Percentiles rank a stretch among this genome's conserved stretches.
Evolutionary conservation across 2,329 filamentous ascomycete genomes (phyloP).

Genomic region (Hypoxylon sp.): DNA sequence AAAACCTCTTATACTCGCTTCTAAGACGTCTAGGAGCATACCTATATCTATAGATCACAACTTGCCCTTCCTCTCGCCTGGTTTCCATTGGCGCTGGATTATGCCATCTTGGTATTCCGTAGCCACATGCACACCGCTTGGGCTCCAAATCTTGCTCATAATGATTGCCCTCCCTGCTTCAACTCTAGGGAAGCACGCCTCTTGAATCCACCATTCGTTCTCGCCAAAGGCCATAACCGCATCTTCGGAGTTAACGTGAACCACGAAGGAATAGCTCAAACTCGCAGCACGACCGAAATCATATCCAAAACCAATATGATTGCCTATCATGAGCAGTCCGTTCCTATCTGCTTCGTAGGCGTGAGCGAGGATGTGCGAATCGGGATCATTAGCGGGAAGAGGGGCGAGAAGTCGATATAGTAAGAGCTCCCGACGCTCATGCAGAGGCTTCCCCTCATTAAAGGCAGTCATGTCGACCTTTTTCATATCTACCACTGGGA

Average conservation of each 20-base stretch:
- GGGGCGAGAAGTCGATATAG: conserved; percentile 65
- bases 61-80: conserved; percentile 45
- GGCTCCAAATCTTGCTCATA: conserved; percentile 68
- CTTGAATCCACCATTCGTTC: conserved; percentile 69
- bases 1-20: not conserved
- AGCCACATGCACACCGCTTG: conserved; percentile 66
- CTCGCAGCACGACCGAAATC: conserved; percentile 61
- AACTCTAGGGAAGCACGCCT: conserved; percentile 64
- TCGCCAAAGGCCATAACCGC: conserved; percentile 61
- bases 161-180: conserved; percentile 64
- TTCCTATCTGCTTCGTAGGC: conserved; percentile 69
- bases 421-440: conserved; percentile 65
- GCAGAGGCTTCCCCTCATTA: conserved; percentile 60
- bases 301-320: conserved; percentile 64
- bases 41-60: conserved; percentile 39
- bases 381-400: conserved; percentile 58
- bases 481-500: conserved; percentile 67
- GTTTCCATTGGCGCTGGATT: conserved; percentile 52
- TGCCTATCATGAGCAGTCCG: conserved; percentile 65
- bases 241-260: conserved; percentile 65
- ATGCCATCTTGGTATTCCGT: conserved; percentile 70
- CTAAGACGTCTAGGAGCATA: no score
- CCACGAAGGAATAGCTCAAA: conserved; percentile 66
- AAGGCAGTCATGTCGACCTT: conserved; percentile 67
- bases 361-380: conserved; percentile 64